A percentile compares a stretch with the other conserved stretches of the same genome.
Conservation (phyloP, 1,284 basidiomycete species). For the Boletus sp. region DNA sequence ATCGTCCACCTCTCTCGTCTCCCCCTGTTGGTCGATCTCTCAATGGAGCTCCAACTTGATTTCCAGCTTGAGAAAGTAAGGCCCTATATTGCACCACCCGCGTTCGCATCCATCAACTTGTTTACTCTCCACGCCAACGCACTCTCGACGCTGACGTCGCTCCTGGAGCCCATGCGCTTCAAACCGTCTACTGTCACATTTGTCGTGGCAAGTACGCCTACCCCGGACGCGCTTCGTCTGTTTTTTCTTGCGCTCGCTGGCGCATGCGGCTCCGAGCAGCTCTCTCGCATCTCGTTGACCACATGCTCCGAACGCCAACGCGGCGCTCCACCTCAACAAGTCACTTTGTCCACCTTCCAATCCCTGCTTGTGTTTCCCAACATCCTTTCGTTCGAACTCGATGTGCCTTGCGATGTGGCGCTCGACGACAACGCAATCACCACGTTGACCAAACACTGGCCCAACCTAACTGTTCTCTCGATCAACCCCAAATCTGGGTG, state of each 20-base stretch:
- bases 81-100: conserved; percentile 18
- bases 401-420: conserved; percentile 23
- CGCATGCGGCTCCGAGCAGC: conserved; percentile 22
- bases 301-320: conserved; percentile 4
- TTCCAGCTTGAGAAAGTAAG: conserved; percentile 21
- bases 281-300: conserved; percentile 18
- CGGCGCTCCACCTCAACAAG: conserved; percentile 1
- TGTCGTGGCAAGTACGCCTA: conserved; percentile 16
- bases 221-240: conserved; percentile 22
- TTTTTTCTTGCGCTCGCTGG: conserved; percentile 28
- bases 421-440: conserved; percentile 24
- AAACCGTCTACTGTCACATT: conserved; percentile 24
- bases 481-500: conserved; percentile 26
- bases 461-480: conserved; percentile 15
- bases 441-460: conserved; percentile 26
- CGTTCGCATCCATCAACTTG: conserved; percentile 19
- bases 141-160: conserved; percentile 26
- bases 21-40: conserved; percentile 22
- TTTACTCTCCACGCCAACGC: conserved; percentile 14
- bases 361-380: conserved; percentile 22
- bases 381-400: conserved; percentile 20
- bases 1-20: conserved; percentile 31
- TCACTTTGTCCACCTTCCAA: conserved; percentile 24
- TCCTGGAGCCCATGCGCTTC: conserved; percentile 27
- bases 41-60: conserved; percentile 21